Evolutionary conservation across 73 alveolate genomes (phyloP), one percentile per base, ranked within the genome.

Genomic region (Stentor roeselii): DNA sequence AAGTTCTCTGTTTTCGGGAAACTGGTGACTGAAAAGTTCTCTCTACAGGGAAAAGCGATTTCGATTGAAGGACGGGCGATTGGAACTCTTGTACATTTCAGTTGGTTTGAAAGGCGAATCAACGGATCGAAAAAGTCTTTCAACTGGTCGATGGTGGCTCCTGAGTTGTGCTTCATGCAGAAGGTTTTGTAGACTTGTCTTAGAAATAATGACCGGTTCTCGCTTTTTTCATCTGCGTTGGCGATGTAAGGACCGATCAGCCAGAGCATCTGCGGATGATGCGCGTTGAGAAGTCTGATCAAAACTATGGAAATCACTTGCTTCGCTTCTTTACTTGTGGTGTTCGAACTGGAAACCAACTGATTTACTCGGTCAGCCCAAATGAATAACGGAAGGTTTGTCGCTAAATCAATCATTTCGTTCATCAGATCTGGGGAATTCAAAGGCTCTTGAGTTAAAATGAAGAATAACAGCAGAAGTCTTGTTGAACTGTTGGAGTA

Each of bases 211-310:
- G 21, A n/a, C 34, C 80, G 21, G 41, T n/a, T 21, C 21, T 67
- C n/a, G 11, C 34, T 67, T 67, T 67, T 34, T 11, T 30, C 41
- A 67, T 21, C 41, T 21, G 14, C 27, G 42, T 21, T 40, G 39
- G 30, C 6, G 39, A 76, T 6, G 11, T 11, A 30, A 11, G 82
- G 82, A 14, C 37, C 11, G 6, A 61, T 76, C 32, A n/a, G 37
- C 74, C 84, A 76, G 21, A 40, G 31, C 84, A 76, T 76, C 38
- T 76, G 84, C 21, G n/a, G 41, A 76, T 78, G 84, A 76, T 76
- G 84, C 3, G 15, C 36, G 39, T 27, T 76, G 1, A 41, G 6
- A 27, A 76, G 74, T 76, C 74, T 76, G 30, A 41, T 6, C 14
- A 76, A 14, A n/a, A 76, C 39, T 76, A 14, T 14, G n/a, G 1